A percentile compares a stretch with the other conserved stretches of the same genome.
Conservation (phyloP, 2,329 filamentous ascomycete species). For the Colletotrichum sp. region DNA sequence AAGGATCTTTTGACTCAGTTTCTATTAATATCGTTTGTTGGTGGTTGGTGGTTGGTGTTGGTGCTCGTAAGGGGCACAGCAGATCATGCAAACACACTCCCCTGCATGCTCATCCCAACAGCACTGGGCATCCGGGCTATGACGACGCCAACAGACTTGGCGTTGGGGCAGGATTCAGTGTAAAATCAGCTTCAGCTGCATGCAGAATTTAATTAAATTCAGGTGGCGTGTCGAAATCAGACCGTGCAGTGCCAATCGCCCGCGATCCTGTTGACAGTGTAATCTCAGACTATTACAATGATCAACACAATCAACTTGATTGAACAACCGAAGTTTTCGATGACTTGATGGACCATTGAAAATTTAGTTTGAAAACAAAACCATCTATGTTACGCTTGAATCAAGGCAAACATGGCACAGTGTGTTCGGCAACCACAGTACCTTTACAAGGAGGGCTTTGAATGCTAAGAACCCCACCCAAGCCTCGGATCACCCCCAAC, state of each 20-base stretch:
- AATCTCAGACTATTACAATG: neutral
- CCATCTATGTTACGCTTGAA: neutral
- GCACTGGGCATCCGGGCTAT: neutral
- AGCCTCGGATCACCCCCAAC: too few relatives aligned
- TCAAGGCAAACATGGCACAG: neutral
- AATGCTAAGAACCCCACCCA: too few relatives aligned
- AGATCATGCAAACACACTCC: neutral
- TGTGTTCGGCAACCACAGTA: neutral
- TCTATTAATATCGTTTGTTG: neutral
- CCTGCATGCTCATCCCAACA: neutral
- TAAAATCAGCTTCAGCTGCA: neutral
- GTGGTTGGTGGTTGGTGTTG: neutral
- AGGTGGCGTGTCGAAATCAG: neutral
- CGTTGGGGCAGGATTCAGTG: neutral
- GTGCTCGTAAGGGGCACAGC: neutral
- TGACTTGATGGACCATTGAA: rapidly evolving
- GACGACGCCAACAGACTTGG: neutral
- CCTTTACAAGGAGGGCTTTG: neutral
- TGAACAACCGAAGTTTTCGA: neutral
- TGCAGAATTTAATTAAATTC: rapidly evolving
- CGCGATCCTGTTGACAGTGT: neutral
- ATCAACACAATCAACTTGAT: neutral
- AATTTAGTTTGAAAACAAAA: rapidly evolving
- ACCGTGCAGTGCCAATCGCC: neutral
- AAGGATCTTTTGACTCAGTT: neutral